phyloP scores from a whole-genome alignment of 371 early-diverging fungal species.

The Catenaria anguillulae region DNA sequence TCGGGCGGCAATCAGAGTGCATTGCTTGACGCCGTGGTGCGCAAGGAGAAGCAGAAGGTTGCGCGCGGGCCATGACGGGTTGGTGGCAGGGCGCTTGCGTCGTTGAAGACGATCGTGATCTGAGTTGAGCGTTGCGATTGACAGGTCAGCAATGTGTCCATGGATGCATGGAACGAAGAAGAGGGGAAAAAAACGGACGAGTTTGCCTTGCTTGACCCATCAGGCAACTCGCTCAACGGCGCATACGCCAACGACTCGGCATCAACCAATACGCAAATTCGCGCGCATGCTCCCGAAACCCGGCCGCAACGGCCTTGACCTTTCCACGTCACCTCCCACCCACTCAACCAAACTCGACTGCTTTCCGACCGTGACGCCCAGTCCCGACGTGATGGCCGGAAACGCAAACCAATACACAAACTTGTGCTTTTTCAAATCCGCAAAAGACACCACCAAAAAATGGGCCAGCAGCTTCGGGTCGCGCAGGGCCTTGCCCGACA shows the following conservation, averaged over 20 bases:
- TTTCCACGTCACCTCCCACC: too few species aligned
- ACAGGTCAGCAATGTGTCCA: too few species aligned
- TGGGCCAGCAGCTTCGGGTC: slow-evolving; percentile 42
- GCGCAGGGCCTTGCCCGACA: slow-evolving; percentile 39
- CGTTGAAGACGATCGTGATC: slow-evolving; percentile 53
- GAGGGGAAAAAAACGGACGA: too few species aligned
- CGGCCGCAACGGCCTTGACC: background rate
- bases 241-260: too few species aligned
- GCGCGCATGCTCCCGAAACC: background rate
- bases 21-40: slow-evolving; percentile 22
- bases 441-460: slow-evolving; percentile 68
- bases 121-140: background rate
- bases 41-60: slow-evolving; percentile 55
- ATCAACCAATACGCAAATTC: background rate
- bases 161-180: too few species aligned
- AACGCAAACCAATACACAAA: slow-evolving; percentile 88
- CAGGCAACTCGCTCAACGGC: too few species aligned
- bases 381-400: slow-evolving; percentile 45
- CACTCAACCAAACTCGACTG: too few species aligned
- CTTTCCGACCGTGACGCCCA: too few species aligned
- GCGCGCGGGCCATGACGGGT: slow-evolving; percentile 83
- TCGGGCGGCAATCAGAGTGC: slow-evolving; percentile 43
- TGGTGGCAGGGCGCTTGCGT: slow-evolving; percentile 51
- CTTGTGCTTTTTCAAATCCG: slow-evolving; percentile 82
- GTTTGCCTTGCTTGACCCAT: too few species aligned